Evolutionary conservation across 2,329 filamentous ascomycete species (phyloP).

Genomic region (Aspergillus terreus): DNA sequence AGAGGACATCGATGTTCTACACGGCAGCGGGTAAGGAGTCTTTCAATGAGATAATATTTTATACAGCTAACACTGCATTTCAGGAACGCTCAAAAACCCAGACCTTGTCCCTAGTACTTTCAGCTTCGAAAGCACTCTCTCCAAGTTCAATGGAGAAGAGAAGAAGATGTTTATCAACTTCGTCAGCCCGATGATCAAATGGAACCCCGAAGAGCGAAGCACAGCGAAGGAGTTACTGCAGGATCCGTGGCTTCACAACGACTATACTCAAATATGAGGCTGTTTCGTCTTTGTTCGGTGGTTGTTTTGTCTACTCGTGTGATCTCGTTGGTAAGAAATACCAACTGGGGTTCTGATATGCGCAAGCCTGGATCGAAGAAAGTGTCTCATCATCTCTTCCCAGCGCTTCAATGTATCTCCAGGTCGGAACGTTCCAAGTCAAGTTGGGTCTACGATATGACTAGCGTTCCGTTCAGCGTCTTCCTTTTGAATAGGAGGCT

Average conservation of each 20-base stretch:
- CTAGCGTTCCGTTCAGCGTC: too few species aligned
- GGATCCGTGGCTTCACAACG: slow-evolving; percentile 28
- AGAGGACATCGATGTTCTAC: slow-evolving; percentile 17
- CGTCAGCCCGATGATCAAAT: slow-evolving; percentile 28
- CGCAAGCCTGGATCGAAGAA: too few species aligned
- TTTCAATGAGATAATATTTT: background rate
- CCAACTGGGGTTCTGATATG: too few species aligned
- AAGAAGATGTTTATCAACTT: slow-evolving; percentile 30
- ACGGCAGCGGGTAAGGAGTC: slow-evolving; percentile 5
- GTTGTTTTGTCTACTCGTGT: too few species aligned
- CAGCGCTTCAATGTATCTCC: too few species aligned
- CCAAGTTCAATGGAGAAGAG: slow-evolving; percentile 22
- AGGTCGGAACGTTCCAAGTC: too few species aligned
- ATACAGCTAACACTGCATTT: background rate
- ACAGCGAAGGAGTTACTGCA: slow-evolving; percentile 29
- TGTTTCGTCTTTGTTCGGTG: too few species aligned
- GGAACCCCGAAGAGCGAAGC: slow-evolving; percentile 29
- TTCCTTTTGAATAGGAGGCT: too few species aligned
- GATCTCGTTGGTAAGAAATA: too few species aligned
- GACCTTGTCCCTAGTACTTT: slow-evolving; percentile 2
- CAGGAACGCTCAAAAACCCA: slow-evolving; percentile 9
- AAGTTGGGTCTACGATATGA: too few species aligned
- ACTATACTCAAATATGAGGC: too few species aligned
- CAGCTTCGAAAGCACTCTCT: slow-evolving; percentile 14
- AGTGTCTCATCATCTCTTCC: too few species aligned